Base-by-base conservation (phyloP, 2,329 filamentous ascomycete genomes). In the Beauveria australis region DNA sequence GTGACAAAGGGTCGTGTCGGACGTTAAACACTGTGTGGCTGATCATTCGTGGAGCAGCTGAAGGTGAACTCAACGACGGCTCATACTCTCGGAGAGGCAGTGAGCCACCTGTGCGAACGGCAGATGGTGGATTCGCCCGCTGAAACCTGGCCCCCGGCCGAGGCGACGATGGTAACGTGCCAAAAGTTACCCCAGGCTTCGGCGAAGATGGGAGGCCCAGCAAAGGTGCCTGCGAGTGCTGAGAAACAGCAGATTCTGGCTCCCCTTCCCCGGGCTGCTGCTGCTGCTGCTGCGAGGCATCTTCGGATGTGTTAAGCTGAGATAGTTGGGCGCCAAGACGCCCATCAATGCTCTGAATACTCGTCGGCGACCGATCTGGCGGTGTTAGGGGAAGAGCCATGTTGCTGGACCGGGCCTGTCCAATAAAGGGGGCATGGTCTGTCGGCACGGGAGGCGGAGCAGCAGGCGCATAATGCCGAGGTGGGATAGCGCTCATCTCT, bases 21-120 rank as follows among this genome's bases (percentile, higher is more conserved):
- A 37, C 33, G 67, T 87, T 84, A 63, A 88, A 83, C 1, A 86
- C 81, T 0, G 85, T 88, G 70, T 87, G 84, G 74, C 86, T 87
- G 30, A 83, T 84, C 4, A 76, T 79, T 57, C 78, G 75, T 7
- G 70, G 64, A 40, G 74, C 72, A 6, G 77, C 76, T 5, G 74
- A 76, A 2, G 83, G 82, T 30, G 82, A 84, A 55, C 72, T 72
- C 52, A 83, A 63, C 1, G 80, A 69, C n/a, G 81, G 78, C 68
- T 87, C 83, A 64, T 86, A 87, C 7, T 84, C 83, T 63, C 84
- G 81, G 57, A 87, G 74, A 0, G 85, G 85, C 44, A 88, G 75
- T 1, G 78, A 70, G 44, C 84, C 82, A 47, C 81, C 81, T 3
- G 81, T 79, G 57, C 82, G 81, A 37, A 85, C 77, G 0, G 82